These are phyloP conservation scores for Erythrophleum ivorense DNA, from an alignment of 331 rosid species.

Conservation along the genomic window DNA sequence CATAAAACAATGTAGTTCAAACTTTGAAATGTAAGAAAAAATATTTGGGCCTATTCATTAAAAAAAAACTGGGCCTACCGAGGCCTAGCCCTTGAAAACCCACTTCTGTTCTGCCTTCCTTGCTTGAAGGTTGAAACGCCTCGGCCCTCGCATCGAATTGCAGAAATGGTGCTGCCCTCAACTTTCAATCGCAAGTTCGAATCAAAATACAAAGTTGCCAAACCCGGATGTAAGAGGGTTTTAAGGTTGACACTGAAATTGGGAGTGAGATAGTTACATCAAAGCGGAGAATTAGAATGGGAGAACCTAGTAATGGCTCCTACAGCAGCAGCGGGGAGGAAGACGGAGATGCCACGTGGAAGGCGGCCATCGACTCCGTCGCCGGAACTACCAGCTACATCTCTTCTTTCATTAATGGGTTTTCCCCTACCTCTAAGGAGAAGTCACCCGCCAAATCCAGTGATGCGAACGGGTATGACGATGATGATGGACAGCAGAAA, in stretches of 20 bases:
- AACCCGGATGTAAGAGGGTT: not conserved
- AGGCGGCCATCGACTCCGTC: slow-evolving; percentile 69
- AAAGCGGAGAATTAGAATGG: slow-evolving; percentile 32
- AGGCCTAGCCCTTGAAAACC: slow-evolving; percentile 28
- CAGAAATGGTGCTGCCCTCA: not conserved
- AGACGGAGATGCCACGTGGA: slow-evolving; percentile 88
- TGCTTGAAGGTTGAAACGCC: not conserved
- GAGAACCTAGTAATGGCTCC: slow-evolving; percentile 48
- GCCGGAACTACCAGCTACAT: slow-evolving; percentile 52
- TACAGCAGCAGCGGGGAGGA: slow-evolving; percentile 79
- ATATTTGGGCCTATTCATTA: not conserved
- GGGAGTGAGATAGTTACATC: not conserved
- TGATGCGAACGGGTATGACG: slow-evolving; percentile 2
- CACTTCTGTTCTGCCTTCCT: not conserved
- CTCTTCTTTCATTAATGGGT: slow-evolving; percentile 54
- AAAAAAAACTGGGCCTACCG: slow-evolving; percentile 32
- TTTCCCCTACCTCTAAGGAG: slow-evolving; percentile 29
- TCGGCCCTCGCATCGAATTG: not conserved
- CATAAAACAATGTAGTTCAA: no score
- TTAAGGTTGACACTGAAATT: not conserved
- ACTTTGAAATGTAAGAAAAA: no score
- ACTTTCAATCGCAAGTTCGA: not conserved
- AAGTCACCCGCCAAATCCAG: slow-evolving; percentile 25
- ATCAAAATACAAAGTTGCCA: not conserved
- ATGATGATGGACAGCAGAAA: slow-evolving; percentile 32